Evolutionary conservation across 2,329 filamentous ascomycete genomes (phyloP).

Genomic region (Elsinoe necatrix): DNA sequence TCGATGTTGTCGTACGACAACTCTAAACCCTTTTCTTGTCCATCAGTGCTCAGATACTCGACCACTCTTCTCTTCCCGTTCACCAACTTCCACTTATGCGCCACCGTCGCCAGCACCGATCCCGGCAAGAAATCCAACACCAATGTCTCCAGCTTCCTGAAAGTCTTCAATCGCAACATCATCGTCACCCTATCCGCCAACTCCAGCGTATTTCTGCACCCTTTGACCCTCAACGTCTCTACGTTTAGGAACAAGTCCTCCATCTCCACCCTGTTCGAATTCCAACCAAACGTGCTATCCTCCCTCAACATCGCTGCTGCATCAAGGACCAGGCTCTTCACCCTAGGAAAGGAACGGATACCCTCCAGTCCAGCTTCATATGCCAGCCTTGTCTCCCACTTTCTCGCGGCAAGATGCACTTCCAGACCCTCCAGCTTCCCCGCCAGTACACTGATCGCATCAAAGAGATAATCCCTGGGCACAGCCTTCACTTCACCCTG

Average conservation of each 20-base stretch:
- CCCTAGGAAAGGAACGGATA: background rate
- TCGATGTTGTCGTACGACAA: background rate
- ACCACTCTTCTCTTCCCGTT: background rate
- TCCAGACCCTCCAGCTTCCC: background rate
- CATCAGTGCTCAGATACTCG: background rate
- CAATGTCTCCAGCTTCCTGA: background rate
- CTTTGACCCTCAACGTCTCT: background rate
- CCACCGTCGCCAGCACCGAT: background rate
- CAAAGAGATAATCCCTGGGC: background rate
- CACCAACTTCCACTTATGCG: background rate
- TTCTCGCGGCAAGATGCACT: background rate
- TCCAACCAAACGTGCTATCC: background rate
- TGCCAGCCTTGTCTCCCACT: background rate
- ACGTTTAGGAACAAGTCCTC: background rate
- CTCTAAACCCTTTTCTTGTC: background rate
- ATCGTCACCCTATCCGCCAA: background rate
- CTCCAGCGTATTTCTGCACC: background rate
- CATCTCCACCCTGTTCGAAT: background rate
- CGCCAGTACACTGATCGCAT: background rate
- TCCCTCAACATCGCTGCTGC: background rate
- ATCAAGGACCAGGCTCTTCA: background rate
- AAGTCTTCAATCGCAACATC: background rate
- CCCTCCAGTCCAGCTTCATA: background rate
- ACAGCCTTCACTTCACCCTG: background rate
- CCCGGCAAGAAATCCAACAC: background rate